Percentiles rank a stretch among this genome's conserved stretches.
Evolutionary conservation across 2,329 filamentous ascomycete species (phyloP).

Genomic region (Fusarium coicis): DNA sequence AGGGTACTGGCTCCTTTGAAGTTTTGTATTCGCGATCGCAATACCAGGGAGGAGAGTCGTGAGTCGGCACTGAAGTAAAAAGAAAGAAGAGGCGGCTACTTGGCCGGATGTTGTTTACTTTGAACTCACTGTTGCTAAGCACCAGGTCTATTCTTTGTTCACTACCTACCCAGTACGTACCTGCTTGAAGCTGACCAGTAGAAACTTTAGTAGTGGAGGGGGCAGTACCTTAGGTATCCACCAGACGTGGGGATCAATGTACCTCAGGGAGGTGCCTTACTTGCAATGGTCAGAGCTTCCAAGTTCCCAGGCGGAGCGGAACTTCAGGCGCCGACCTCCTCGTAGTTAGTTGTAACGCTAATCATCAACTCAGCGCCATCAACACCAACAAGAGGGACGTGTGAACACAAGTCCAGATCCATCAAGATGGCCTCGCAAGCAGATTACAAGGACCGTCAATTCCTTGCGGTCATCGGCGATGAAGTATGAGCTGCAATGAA

Average conservation of each 20-base stretch:
- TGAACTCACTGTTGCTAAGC: conserved; percentile 32
- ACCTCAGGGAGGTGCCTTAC: neutral
- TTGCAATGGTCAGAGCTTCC: conserved; percentile 45
- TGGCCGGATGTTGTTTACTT: conserved; percentile 44
- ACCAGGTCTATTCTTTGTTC: conserved; percentile 35
- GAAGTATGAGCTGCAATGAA: conserved; percentile 69
- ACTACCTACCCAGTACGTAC: conserved; percentile 5
- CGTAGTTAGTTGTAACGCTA: conserved; percentile 4
- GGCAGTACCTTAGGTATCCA: conserved; percentile 22
- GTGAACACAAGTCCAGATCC: conserved; percentile 9
- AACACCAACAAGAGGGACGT: conserved; percentile 26
- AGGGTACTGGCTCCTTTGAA: neutral
- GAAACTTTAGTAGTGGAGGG: neutral
- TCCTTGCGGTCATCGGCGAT: conserved; percentile 97
- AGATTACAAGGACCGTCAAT: conserved; percentile 86
- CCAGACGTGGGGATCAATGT: conserved; percentile 29
- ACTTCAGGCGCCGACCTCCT: conserved; percentile 39
- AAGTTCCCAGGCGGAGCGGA: conserved; percentile 33
- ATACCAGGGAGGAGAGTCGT: neutral
- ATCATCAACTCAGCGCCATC: conserved; percentile 27
- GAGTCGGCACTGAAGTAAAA: conserved; percentile 1
- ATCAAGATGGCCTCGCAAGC: conserved; percentile 61
- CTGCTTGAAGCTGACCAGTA: conserved; percentile 30
- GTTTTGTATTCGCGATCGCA: neutral
- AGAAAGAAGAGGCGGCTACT: conserved; percentile 1